phyloP scores from a whole-genome alignment of 495 filamentous ascomycete species.

The Thermochaetoides thermophila region DNA sequence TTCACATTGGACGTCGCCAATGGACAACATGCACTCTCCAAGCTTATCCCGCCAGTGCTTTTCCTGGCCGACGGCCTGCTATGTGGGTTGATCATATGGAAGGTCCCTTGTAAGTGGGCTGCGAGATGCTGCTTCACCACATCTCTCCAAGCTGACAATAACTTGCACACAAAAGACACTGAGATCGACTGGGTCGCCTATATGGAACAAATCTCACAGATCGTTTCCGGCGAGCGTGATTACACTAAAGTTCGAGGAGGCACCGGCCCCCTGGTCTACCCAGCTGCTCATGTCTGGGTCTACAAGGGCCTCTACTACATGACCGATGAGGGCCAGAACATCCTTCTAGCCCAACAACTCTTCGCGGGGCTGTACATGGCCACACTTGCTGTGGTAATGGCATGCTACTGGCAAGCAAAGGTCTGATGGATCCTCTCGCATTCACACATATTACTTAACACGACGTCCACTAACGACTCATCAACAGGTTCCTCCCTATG shows the following conservation, averaged over 20 bases:
- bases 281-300: conserved; percentile 82
- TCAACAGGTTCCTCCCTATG: conserved; percentile 62
- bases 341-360: conserved; percentile 61
- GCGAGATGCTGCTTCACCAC: background rate
- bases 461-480: background rate
- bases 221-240: conserved; percentile 69
- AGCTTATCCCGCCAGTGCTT: conserved; percentile 41
- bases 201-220: conserved; percentile 81
- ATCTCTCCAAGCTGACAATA: conserved; percentile 1
- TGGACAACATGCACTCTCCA: conserved; percentile 25
- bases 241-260: conserved; percentile 74
- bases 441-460: background rate
- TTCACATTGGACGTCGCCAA: conserved; percentile 25
- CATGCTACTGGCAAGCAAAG: conserved; percentile 63
- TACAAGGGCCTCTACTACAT: conserved; percentile 67
- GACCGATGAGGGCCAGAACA: conserved; percentile 62
- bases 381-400: conserved; percentile 60
- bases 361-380: conserved; percentile 67
- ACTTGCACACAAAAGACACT: conserved; percentile 65
- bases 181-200: conserved; percentile 98
- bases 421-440: conserved; percentile 22
- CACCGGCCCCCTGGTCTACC: conserved; percentile 89
- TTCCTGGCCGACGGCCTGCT: conserved; percentile 61
- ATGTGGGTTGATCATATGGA: conserved; percentile 63
- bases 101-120: conserved; percentile 81